A percentile compares a stretch with the other conserved stretches of the same genome.
Conservation (phyloP, 768 basidiomycete species). For the Tylopilus rubrobrunneus region DNA sequence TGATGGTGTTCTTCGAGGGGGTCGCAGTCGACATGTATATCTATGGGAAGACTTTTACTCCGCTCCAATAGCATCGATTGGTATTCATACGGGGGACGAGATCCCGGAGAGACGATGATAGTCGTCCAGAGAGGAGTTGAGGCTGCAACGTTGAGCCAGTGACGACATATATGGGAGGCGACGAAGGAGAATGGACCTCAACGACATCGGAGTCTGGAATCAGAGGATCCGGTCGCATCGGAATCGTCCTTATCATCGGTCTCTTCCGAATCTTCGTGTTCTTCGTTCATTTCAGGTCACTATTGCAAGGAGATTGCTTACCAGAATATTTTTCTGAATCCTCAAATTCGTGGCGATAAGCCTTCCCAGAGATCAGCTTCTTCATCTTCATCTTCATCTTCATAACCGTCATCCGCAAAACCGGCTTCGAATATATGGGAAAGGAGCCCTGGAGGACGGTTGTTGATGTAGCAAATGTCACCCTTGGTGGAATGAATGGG, state of each 20-base stretch:
- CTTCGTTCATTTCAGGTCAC: not conserved
- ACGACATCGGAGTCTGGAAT: not conserved
- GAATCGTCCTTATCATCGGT: slow-evolving; percentile 1
- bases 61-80: slow-evolving; percentile 48
- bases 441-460: slow-evolving; percentile 54
- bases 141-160: slow-evolving; percentile 39
- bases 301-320: slow-evolving; percentile 15
- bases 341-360: slow-evolving; percentile 15
- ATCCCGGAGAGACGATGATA: slow-evolving; percentile 26
- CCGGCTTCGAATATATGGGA: slow-evolving; percentile 53
- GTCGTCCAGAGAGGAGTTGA: slow-evolving; percentile 57
- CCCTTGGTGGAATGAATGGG: slow-evolving; percentile 45
- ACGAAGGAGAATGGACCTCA: slow-evolving; percentile 44
- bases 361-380: not conserved
- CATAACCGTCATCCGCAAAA: slow-evolving; percentile 30
- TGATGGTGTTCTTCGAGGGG: slow-evolving; percentile 18
- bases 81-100: slow-evolving; percentile 42
- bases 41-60: slow-evolving; percentile 51
- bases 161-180: not conserved
- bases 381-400: slow-evolving; percentile 37
- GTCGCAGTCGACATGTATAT: slow-evolving; percentile 48
- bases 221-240: slow-evolving; percentile 2
- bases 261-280: not conserved
- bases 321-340: slow-evolving; percentile 32
- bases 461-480: slow-evolving; percentile 43